These are phyloP conservation scores for Wilcoxina mikolae DNA, from an alignment of 495 filamentous ascomycete genomes.

Conservation along the genomic window DNA sequence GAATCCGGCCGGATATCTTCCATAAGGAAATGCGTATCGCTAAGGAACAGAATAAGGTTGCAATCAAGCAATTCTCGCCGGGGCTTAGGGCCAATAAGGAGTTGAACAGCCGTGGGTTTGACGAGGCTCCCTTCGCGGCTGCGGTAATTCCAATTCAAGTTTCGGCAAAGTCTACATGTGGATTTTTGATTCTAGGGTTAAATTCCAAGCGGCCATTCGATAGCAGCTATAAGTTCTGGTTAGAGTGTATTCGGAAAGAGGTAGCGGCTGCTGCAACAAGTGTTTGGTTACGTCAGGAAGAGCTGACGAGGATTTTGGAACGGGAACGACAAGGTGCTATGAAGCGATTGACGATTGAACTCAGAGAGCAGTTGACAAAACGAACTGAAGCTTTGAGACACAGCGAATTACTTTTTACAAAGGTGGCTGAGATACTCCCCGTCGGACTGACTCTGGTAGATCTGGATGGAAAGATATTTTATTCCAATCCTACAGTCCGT, in stretches of 20 bases:
- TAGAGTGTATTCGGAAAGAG: constrained; percentile 22
- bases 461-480: constrained; percentile 9
- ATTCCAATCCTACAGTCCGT: constrained; percentile 16
- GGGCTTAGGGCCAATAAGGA: background rate
- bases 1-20: background rate
- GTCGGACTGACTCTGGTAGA: constrained; percentile 17
- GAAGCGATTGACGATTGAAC: constrained; percentile 11
- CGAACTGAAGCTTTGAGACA: constrained; percentile 20
- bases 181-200: constrained; percentile 24
- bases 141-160: constrained; percentile 25
- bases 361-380: constrained; percentile 14
- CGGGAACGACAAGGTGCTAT: constrained; percentile 13
- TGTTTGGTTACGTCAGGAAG: constrained; percentile 13
- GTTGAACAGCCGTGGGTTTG: constrained; percentile 11
- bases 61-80: constrained; percentile 13
- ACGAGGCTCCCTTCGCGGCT: constrained; percentile 13
- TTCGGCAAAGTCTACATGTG: constrained; percentile 15
- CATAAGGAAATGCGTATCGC: constrained; percentile 18
- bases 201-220: constrained; percentile 22
- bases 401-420: constrained; percentile 23
- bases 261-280: constrained; percentile 17
- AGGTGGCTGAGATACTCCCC: constrained; percentile 20
- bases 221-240: constrained; percentile 19
- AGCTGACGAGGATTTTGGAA: constrained; percentile 17
- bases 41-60: constrained; percentile 14